Percentiles rank a stretch among this genome's conserved stretches.
Evolutionary conservation across 139 green algal genomes (phyloP).

Genomic region (Raphidocelis subcapitata): DNA sequence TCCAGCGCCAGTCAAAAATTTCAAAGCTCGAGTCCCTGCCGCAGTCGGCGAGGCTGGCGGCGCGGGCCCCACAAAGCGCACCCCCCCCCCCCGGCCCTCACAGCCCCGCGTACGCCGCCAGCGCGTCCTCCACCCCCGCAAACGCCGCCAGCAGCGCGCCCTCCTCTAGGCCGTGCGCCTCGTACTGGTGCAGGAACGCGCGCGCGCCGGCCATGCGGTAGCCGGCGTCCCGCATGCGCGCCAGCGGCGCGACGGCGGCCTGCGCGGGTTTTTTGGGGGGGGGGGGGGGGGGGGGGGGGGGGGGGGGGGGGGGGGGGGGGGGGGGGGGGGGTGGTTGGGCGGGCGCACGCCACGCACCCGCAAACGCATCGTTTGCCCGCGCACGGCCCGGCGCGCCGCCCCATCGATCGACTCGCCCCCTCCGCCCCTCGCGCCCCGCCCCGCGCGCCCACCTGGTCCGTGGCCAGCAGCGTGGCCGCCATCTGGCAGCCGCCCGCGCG

Average conservation of each 20-base stretch:
- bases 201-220: slow-evolving; percentile 60
- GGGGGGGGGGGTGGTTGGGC: too few relatives aligned
- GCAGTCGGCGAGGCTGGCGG: too few relatives aligned
- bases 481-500: slow-evolving; percentile 51
- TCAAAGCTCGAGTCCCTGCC: too few relatives aligned
- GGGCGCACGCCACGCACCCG: too few relatives aligned
- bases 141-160: slow-evolving; percentile 64
- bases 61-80: too few relatives aligned
- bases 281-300: too few relatives aligned
- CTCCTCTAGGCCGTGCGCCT: slow-evolving; percentile 56
- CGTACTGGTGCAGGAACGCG: slow-evolving; percentile 82
- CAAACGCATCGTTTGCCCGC: too few relatives aligned
- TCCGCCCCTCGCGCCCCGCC: too few relatives aligned
- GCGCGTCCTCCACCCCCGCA: slow-evolving; percentile 62
- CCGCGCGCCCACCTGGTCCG: slow-evolving; percentile 66
- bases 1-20: too few relatives aligned
- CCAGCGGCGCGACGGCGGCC: slow-evolving; percentile 27
- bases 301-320: too few relatives aligned
- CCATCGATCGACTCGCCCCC: too few relatives aligned
- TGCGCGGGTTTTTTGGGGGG: not conserved
- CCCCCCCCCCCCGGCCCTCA: slow-evolving; percentile 22
- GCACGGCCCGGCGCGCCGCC: too few relatives aligned
- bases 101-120: slow-evolving; percentile 41
- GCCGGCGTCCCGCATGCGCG: slow-evolving; percentile 43
- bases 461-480: slow-evolving; percentile 61